Percentiles rank a stretch among this genome's conserved stretches.
Evolutionary conservation across 371 early-diverging fungal species (phyloP).

Genomic region (Smittium culicis): DNA sequence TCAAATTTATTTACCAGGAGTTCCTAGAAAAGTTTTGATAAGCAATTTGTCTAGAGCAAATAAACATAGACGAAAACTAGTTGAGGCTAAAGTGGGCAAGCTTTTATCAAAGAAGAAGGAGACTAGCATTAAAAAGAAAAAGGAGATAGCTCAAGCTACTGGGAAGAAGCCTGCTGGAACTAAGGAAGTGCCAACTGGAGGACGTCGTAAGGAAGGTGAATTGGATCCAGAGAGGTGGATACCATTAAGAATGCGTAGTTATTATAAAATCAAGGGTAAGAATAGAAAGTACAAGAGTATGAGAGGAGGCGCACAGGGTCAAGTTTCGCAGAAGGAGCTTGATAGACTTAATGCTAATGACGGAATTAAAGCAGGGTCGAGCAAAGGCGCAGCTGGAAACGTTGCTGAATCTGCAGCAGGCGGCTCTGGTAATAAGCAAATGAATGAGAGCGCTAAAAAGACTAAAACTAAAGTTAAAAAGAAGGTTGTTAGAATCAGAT

Average conservation of each 20-base stretch:
- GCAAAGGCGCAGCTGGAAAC: neutral
- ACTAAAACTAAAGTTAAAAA: neutral
- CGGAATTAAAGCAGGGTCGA: neutral
- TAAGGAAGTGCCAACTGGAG: neutral
- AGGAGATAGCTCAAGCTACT: neutral
- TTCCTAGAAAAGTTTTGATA: neutral
- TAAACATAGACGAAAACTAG: neutral
- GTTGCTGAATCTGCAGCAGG: neutral
- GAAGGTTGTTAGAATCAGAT: neutral
- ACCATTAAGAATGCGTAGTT: conserved; percentile 29
- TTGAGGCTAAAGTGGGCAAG: neutral
- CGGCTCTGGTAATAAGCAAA: neutral
- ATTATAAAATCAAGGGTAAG: conserved; percentile 28
- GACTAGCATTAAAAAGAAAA: neutral
- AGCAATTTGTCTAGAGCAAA: neutral
- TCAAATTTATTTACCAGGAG: neutral
- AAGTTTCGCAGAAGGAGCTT: conserved; percentile 8
- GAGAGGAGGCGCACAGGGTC: conserved; percentile 28
- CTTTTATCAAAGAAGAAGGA: neutral
- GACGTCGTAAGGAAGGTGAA: conserved; percentile 10
- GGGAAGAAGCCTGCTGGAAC: neutral
- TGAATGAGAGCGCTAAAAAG: neutral
- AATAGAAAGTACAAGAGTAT: conserved; percentile 10
- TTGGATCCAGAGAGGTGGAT: conserved; percentile 29
- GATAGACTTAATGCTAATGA: conserved; percentile 6